Evolutionary conservation across 495 filamentous ascomycete species (phyloP).

Genomic region (Penicillium paradoxum): DNA sequence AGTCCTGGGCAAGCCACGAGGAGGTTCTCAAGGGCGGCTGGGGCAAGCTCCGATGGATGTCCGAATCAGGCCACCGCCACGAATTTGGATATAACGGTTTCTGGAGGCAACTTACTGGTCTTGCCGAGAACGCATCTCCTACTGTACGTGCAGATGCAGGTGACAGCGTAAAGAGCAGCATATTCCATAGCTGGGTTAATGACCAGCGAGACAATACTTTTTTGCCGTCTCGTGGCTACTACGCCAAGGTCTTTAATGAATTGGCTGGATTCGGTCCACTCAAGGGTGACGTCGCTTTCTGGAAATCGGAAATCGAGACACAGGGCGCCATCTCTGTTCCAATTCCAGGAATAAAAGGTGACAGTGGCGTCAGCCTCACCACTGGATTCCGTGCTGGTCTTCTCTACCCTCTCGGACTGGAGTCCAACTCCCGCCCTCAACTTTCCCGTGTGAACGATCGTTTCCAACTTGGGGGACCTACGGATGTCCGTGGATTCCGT

Average conservation of each 20-base stretch:
- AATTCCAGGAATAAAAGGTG: conserved; percentile 57
- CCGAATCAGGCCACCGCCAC: conserved; percentile 56
- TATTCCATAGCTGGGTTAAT: conserved; percentile 73
- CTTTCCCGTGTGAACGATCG: conserved; percentile 87
- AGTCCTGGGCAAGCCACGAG: conserved; percentile 88
- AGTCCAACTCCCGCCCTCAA: conserved; percentile 43
- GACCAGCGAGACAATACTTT: conserved; percentile 77
- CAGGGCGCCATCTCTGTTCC: conserved; percentile 68
- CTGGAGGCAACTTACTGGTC: conserved; percentile 84
- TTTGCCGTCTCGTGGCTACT: conserved; percentile 75
- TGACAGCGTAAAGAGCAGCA: conserved; percentile 81
- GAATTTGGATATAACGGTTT: conserved; percentile 72
- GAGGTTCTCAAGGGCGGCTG: conserved; percentile 79
- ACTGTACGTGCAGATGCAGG: conserved; percentile 80
- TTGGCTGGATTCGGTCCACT: conserved; percentile 82
- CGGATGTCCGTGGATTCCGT: conserved; percentile 90
- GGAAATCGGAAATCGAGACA: conserved; percentile 78
- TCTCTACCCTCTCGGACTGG: conserved; percentile 57
- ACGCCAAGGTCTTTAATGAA: conserved; percentile 70
- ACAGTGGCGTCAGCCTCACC: conserved; percentile 70
- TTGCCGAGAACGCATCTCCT: conserved; percentile 67
- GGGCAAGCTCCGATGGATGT: conserved; percentile 68
- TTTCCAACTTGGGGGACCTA: conserved; percentile 90
- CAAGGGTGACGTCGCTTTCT: conserved; percentile 85
- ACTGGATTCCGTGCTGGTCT: conserved; percentile 59